Evolutionary conservation across 768 basidiomycete species (phyloP), one percentile per base, ranked within the genome.

Genomic region (Pleurotus citrinopileatus): DNA sequence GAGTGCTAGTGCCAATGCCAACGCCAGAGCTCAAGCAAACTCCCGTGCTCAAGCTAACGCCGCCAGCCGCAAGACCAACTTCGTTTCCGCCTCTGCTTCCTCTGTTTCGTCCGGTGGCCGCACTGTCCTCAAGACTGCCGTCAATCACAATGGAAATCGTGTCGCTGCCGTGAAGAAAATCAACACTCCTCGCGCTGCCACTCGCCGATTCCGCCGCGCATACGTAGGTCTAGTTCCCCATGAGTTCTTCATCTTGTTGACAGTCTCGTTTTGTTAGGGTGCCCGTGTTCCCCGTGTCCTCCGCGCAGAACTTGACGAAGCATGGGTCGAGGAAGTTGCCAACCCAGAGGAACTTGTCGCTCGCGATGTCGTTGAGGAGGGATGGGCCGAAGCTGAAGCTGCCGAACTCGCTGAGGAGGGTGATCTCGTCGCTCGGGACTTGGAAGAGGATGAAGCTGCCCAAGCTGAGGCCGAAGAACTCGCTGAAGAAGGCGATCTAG

Each of bases 61-160:
- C 34, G 12, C 17, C 48, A 51, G 37, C 48, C 48, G 48, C 32
- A 51, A 51, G n/a, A 36, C 48, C 28, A 51, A 51, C 48, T 34
- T 37, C 9, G 48, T 51, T 15, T 51, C 48, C 15, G 48, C 48
- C 32, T 51, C 48, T n/a, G 28, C 48, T n/a, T 37, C 29, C 17
- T 15, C 48, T 23, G 29, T 37, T 34, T 51, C 48, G 12, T 17
- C 48, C 10, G 34, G 34, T n/a, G 34, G 48, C n/a, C 48, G 48
- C 15, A 51, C 48, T 8, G 32, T 32, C n/a, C 48, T 51, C 29
- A 51, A 23, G 48, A 51, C 48, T 25, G 29, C 48, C 34, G 48
- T 51, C 19, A 51, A 51, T n/a, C 34, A 51, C 34, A 51, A 51
- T 37, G 48, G 48, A 34, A 51, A 51, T 20, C 48, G 48, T 23